These are phyloP conservation scores for Paraglomus brasilianum DNA, from an alignment of 192 early-diverging fungal species.

Conservation along the genomic window DNA sequence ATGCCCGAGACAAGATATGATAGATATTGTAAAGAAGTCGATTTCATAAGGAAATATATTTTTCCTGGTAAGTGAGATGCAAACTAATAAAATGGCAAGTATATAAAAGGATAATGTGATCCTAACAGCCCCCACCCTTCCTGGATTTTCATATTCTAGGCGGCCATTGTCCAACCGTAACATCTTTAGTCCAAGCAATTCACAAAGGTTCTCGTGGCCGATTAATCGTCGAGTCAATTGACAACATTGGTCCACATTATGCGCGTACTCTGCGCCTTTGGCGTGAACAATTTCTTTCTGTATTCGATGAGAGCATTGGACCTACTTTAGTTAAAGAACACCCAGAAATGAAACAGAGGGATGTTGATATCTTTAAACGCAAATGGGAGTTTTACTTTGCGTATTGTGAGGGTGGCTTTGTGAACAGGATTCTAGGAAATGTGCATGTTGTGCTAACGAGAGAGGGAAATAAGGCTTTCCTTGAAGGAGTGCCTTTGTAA, in stretches of 20 bases:
- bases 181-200: conserved; percentile 52
- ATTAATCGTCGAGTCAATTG: conserved; percentile 56
- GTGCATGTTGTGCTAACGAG: conserved; percentile 30
- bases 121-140: background rate
- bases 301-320: conserved; percentile 50
- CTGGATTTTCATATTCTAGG: conserved; percentile 5
- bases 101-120: background rate
- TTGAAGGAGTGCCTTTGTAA: conserved; percentile 21
- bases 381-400: conserved; percentile 84
- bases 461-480: conserved; percentile 28
- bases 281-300: conserved; percentile 60
- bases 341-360: conserved; percentile 19
- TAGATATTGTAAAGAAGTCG: conserved; percentile 53
- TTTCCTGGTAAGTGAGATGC: conserved; percentile 55
- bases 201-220: conserved; percentile 51
- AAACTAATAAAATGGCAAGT: background rate
- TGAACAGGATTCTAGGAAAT: conserved; percentile 60
- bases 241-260: conserved; percentile 72
- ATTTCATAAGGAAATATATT: conserved; percentile 76
- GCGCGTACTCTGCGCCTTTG: conserved; percentile 65
- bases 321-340: conserved; percentile 20
- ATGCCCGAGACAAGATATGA: conserved; percentile 68
- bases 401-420: conserved; percentile 77
- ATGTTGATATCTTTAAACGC: conserved; percentile 58
- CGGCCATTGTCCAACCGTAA: conserved; percentile 66